Evolutionary conservation across 805 yeast species (phyloP), one percentile per base, ranked within the genome.

Genomic region (Lipomyces starkeyi): DNA sequence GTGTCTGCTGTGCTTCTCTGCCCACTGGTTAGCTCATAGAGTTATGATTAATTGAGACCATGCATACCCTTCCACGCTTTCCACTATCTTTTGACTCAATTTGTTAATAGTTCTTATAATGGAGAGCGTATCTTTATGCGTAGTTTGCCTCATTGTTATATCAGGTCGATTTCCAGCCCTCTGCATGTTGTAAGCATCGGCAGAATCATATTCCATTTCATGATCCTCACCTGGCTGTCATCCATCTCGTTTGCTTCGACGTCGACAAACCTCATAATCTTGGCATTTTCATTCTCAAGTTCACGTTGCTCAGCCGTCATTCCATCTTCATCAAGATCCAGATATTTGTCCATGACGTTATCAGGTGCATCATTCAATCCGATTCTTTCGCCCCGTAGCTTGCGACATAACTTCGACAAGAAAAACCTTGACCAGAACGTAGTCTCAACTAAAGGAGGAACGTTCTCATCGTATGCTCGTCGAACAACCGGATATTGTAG

Each of bases 401-500:
- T 86, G 72, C 97, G 83, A 75, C 93, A 95, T 68, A 95, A 80
- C 74, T 92, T 90, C 0, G 98, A 93, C 74, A 91, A 88, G 83
- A 95, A 95, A 75, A 95, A 95, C 70, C 98, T 82, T 11, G 97
- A 91, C 99, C 99, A 95, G 74, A 95, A 95, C 75, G 91, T 97
- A 55, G 94, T 93, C 77, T 95, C 98, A 59, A 86, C 85, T 63
- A 95, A 83, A 69, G 89, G 88, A 0, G 98, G 99, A 3, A 95
- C 99, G 66, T 88, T 88, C 64, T 95, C 99, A 67, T 87, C 88
- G 75, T 91, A 95, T 0, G 98, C 98, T 70, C 86, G 87, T 68
- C 91, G 87, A 32, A 95, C 96, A 52, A 93, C 87, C 0, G 99
- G 99, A 75, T 94, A 95, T 67, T 94, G 97, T 62, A 88, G 91